phyloP scores from a whole-genome alignment of 176 grass and related monocot genomes.

The Luzula sylvatica region DNA sequence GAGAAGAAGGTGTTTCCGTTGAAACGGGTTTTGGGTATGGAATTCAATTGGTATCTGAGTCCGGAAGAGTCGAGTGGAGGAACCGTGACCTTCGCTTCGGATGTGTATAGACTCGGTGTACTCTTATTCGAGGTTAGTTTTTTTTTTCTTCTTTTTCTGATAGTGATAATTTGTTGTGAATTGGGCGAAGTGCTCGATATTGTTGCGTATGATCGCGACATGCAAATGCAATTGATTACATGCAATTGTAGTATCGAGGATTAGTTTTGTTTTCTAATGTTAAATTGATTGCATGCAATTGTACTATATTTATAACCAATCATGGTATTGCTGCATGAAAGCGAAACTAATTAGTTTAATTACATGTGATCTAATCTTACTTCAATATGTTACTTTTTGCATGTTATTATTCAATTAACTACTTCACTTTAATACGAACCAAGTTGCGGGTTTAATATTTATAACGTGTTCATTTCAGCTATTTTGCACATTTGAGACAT shows the following conservation, averaged over 20 bases:
- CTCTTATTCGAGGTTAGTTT: slow-evolving; percentile 77
- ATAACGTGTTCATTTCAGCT: slow-evolving; percentile 32
- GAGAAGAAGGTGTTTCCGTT: slow-evolving; percentile 58
- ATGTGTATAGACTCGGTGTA: slow-evolving; percentile 86
- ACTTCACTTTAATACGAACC: neutral
- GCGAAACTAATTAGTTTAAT: no score
- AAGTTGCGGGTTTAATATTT: neutral
- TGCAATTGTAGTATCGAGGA: neutral
- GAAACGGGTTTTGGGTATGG: slow-evolving; percentile 63
- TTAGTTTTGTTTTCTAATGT: neutral
- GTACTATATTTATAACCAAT: no score
- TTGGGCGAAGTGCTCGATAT: neutral
- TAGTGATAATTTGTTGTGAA: neutral
- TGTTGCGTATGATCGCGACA: neutral
- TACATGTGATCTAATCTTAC: no score
- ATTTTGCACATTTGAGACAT: slow-evolving; percentile 67
- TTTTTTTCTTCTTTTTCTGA: neutral
- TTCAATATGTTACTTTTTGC: neutral
- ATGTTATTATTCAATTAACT: neutral
- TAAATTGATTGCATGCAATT: no score
- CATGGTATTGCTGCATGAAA: no score
- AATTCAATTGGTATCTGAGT: slow-evolving; percentile 87
- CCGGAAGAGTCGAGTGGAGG: slow-evolving; percentile 48
- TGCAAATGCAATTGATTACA: no score
- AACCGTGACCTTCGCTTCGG: slow-evolving; percentile 62